Evolutionary conservation across 208 protist genomes (phyloP).

Genomic region (Trichomonas tenax): DNA sequence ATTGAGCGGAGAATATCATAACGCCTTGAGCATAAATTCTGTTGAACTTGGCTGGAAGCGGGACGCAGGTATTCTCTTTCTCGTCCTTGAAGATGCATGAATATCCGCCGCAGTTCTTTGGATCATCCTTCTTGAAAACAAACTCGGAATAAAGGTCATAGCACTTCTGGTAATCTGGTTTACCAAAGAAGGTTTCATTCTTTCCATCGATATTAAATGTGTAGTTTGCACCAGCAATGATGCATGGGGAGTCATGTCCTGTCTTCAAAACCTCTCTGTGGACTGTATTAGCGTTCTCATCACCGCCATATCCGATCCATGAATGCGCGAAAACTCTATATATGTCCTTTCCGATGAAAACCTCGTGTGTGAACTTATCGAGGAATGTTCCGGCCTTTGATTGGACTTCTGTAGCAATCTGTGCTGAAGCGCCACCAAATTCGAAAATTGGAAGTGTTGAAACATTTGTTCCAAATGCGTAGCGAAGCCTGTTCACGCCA

Average conservation of each 20-base stretch:
- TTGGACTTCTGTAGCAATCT: neutral
- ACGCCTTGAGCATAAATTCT: neutral
- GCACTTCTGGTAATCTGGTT: neutral
- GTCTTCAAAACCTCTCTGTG: neutral
- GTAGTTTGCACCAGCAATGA: neutral
- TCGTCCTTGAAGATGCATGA: neutral
- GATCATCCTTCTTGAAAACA: neutral
- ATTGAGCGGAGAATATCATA: neutral
- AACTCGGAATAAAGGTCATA: neutral
- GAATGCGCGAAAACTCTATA: neutral
- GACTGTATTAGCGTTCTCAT: neutral
- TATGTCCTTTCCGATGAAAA: neutral
- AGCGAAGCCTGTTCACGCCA: neutral
- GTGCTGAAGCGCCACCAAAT: neutral
- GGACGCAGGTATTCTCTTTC: neutral
- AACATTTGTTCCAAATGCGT: neutral
- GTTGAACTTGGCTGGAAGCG: neutral
- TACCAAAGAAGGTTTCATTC: neutral
- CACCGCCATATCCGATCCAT: neutral
- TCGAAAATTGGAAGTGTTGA: neutral
- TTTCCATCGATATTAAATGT: neutral
- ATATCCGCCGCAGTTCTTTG: neutral
- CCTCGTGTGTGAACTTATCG: neutral
- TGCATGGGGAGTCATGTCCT: neutral
- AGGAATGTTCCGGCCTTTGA: no score